Percentiles rank a stretch among this genome's conserved stretches.
phyloP scores from a whole-genome alignment of 768 basidiomycete genomes.

The Termitomyces sp. region DNA sequence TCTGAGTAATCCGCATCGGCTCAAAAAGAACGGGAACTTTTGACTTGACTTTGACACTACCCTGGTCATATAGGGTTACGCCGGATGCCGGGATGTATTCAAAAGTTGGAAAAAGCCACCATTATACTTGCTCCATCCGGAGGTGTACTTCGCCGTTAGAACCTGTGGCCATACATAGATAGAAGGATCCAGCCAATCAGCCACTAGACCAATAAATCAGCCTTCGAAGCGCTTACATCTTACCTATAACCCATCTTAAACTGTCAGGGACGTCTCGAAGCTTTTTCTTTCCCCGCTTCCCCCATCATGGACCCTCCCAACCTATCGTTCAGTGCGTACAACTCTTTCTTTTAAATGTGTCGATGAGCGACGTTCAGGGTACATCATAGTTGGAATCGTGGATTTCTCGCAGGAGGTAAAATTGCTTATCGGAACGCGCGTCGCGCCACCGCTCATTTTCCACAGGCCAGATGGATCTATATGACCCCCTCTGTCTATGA shows the following conservation, averaged over 20 bases:
- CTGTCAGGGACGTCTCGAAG: constrained; percentile 12
- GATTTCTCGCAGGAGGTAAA: constrained; percentile 74
- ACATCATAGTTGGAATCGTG: constrained; percentile 63
- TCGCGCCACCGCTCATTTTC: constrained; percentile 12
- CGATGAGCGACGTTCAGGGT: constrained; percentile 3
- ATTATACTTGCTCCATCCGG: constrained; percentile 9
- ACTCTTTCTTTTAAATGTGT: constrained; percentile 5
- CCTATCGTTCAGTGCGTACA: constrained; percentile 72
- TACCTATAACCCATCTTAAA: constrained; percentile 12
- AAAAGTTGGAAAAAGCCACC: neutral
- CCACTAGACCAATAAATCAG: constrained; percentile 15
- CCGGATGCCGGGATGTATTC: neutral
- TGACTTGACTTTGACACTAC: neutral
- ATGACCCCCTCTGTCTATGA: constrained; percentile 65
- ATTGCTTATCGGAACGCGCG: neutral
- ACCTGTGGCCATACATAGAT: constrained; percentile 4
- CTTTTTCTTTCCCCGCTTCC: constrained; percentile 12
- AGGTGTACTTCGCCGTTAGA: constrained; percentile 5
- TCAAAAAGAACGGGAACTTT: neutral
- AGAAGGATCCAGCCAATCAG: constrained; percentile 15
- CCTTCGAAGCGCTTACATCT: constrained; percentile 12
- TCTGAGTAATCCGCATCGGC: constrained; percentile 4
- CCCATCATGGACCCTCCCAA: constrained; percentile 52
- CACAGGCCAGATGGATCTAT: constrained; percentile 63
- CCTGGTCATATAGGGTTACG: constrained; percentile 9